Base-by-base conservation (phyloP, 257 asterid genomes). In the Eustoma russellianum region DNA sequence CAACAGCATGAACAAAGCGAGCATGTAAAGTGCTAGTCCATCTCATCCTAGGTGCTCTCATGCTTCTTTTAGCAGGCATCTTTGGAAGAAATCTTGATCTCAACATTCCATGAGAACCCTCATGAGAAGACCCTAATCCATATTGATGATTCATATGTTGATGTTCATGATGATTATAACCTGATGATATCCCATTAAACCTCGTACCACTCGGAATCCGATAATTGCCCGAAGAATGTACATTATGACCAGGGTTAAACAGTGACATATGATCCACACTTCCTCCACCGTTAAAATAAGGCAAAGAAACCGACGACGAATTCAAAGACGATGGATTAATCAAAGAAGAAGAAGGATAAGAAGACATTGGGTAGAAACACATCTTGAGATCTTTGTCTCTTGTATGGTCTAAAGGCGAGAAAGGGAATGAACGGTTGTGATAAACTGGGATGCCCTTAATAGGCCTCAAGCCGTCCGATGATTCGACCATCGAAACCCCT, bases 1-100 rank as follows among this genome's bases (percentile, higher is more conserved):
- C 96, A 17, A 90, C 98, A 48, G 98, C 96, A 66, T 90, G 98
- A 68, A 86, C 96, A 52, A 90, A 90, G 5, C 98, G 90, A 7
- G 87, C 82, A 54, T 86, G 98, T 17, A 86, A 96, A 0, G 93
- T 83, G 56, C 82, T 86, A 0, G 98, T 90, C 98, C 98, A 90
- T 28, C 98, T 63, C 98, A 90, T 86, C 45, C 98, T 63, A 0
- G 98, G 96, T 0, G 98, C 98, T 51, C 96, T 82, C 94, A 79
- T 81, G 73, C 85, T 90, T 7, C 94, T 59, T 63, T 81, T 90
- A 0, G 79, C 74, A 13, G 83, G 93, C 17, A 83, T 55, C 63
- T 80, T 86, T 0, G 84, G 80, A 0, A 83, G 61, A 51, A 89
- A 83, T 57, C 93, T 76, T 18, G 97, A 83, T 77, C 95, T 79